Evolutionary conservation across 2,329 filamentous ascomycete genomes (phyloP), one percentile per base, ranked within the genome.

Genomic region (Phaeosphaeriaceae sp.): DNA sequence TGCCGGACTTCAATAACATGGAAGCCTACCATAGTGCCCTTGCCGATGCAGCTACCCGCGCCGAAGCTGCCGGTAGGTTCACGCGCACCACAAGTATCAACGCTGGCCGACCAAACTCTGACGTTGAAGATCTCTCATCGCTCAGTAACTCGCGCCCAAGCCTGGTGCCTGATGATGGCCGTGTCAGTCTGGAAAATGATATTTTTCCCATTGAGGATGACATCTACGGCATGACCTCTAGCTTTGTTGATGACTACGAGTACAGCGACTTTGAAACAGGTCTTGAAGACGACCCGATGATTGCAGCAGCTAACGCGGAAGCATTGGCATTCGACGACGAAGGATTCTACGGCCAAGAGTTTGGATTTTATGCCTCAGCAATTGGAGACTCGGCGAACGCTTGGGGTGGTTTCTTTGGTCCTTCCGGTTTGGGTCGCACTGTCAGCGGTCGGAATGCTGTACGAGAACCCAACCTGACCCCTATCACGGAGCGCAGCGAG

Each of bases 281-380:
- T 2, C 59, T 76, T 13, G 74, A 77, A 50, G 92, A 97, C 58
- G 92, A 97, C 62, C 86, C 87, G 26, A 94, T 97, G 61, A 95
- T 99, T 52, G 93, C 92, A 0, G 94, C 92, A 49, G 94, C 94
- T 4, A 99, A 99, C 62, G 92, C 93, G 0, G 92, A 94, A 69
- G 94, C 89, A 1, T 80, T 99, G 6, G 93, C 94, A 37, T 92
- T 91, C 60, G 94, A 99, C 66, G 87, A 87, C 6, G 93, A 97
- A 56, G 93, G 91, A 0, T 95, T 94, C 77, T 99, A 99, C 67
- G 94, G 94, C 0, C 88, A 92, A 60, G 94, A 99, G 70, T 99
- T 99, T 67, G 92, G 92, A 0, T 99, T 99, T 72, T 99, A 96
- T 71, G 91, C 92, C 9, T 69, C 74, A 36, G 79, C 78, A 16